Percentiles rank a stretch among this genome's conserved stretches.
phyloP scores from a whole-genome alignment of 345 rosid species.

The Passiflora organensis region DNA sequence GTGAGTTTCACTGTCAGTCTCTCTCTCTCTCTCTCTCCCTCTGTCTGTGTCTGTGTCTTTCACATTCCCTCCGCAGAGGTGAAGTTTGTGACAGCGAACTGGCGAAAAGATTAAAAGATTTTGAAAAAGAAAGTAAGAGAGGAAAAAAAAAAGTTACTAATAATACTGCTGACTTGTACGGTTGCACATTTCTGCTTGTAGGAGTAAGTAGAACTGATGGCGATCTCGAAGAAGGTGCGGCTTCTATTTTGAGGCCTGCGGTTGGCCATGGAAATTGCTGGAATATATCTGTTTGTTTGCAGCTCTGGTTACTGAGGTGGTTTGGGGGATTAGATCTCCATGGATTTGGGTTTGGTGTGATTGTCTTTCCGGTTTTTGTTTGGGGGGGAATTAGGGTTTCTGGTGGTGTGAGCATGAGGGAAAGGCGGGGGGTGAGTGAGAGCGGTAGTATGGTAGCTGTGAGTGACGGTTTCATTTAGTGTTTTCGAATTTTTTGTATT shows the following conservation, averaged over 20 bases:
- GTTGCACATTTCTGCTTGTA: too few relatives aligned
- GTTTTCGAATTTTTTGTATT: not conserved
- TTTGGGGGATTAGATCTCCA: constrained; percentile 18
- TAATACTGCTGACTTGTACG: too few relatives aligned
- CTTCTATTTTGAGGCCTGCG: not conserved
- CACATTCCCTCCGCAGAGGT: too few relatives aligned
- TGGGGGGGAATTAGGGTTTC: constrained; percentile 17
- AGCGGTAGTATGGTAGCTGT: constrained; percentile 13
- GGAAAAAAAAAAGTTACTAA: too few relatives aligned
- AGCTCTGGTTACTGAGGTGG: too few relatives aligned
- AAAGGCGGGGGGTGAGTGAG: constrained; percentile 10
- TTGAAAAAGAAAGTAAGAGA: too few relatives aligned
- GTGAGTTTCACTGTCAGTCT: too few relatives aligned
- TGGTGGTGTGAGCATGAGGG: constrained; percentile 3
- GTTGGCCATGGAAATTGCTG: constrained; percentile 8
- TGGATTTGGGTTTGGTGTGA: constrained; percentile 27
- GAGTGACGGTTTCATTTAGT: constrained; percentile 21
- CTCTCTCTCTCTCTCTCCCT: too few relatives aligned
- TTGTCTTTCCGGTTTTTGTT: not conserved
- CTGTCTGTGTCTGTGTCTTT: too few relatives aligned
- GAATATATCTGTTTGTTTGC: not conserved
- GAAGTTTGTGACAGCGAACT: too few relatives aligned
- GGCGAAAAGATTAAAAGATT: too few relatives aligned
- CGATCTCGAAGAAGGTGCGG: constrained; percentile 25
- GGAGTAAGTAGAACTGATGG: too few relatives aligned